Evolutionary conservation across 371 early-diverging fungal species (phyloP).

Genomic region (Mortierella sp.): DNA sequence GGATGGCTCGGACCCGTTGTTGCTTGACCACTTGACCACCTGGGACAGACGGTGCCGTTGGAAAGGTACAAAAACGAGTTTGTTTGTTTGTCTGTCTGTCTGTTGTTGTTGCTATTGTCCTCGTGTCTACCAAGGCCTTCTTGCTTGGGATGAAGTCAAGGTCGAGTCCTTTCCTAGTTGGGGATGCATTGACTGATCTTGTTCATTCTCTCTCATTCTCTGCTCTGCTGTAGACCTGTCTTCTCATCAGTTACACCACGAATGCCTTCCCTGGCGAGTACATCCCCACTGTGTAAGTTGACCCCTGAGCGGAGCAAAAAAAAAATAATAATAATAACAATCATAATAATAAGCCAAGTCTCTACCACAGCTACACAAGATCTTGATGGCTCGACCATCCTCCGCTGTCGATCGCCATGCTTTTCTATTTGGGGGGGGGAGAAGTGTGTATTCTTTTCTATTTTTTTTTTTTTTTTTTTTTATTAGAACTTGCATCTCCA

Average conservation of each 20-base stretch:
- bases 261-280: slow-evolving; percentile 98
- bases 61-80: slow-evolving; percentile 28
- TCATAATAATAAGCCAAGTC: no score
- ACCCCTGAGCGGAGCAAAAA: background rate
- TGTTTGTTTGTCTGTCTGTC: background rate
- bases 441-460: no score
- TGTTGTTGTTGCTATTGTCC: no score
- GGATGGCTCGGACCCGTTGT: no score
- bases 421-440: no score
- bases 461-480: no score
- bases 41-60: slow-evolving; percentile 50
- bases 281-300: slow-evolving; percentile 95
- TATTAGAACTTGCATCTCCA: no score
- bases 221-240: slow-evolving; percentile 92
- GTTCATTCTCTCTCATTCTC: slow-evolving; percentile 50
- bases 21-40: background rate
- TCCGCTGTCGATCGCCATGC: no score
- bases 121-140: no score
- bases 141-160: background rate
- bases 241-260: slow-evolving; percentile 95
- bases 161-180: background rate
- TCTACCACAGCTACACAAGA: no score
- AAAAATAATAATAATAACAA: no score
- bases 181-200: background rate
- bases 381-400: no score